Evolutionary conservation across 768 basidiomycete species (phyloP), one percentile per base, ranked within the genome.

Genomic region (Boletus pseudo-olivaceus): DNA sequence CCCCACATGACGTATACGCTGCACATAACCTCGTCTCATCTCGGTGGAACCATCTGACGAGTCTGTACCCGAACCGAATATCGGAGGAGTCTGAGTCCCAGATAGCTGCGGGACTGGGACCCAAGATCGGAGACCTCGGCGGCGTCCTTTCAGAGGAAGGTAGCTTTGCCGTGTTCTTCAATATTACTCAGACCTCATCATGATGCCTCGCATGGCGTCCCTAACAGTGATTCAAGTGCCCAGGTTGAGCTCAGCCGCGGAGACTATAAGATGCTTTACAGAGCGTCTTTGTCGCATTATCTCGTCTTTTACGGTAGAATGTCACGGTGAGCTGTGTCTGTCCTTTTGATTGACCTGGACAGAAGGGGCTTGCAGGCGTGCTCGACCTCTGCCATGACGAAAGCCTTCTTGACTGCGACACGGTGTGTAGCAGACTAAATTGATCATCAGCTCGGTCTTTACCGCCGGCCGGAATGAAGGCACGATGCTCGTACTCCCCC

Each of bases 91-190:
- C 9, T 8, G 41, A 23, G 54, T 69, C 5, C 64, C 66, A 9
- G 45, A 49, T 3, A 46, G 23, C n/a, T 2, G 23, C 2, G 12
- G 70, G 68, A 9, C 35, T 4, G 37, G 8, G 17, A 14, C 71
- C 5, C 38, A 8, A 14, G 12, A 14, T 41, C 15, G 41, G 41
- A 26, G 23, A 20, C 41, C 23, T 42, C 8, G 67, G 67, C 6
- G 55, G 71, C 23, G 40, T 72, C 17, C 60, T 27, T 33, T 23
- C 23, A 1, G 56, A 59, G 10, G 50, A 62, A 35, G 71, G 70
- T 29, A 60, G 52, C 8, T 74, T 72, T 33, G 60, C 65, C 43
- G 67, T 65, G 48, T 62, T 69, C 1, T 73, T 71, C 57, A 70
- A 70, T 34, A 65, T 72, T 2, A 73, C 44, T 27, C 57, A n/a